Evolutionary conservation across 306 rosid species (phyloP).

Genomic region (Carpinus fangiana): DNA sequence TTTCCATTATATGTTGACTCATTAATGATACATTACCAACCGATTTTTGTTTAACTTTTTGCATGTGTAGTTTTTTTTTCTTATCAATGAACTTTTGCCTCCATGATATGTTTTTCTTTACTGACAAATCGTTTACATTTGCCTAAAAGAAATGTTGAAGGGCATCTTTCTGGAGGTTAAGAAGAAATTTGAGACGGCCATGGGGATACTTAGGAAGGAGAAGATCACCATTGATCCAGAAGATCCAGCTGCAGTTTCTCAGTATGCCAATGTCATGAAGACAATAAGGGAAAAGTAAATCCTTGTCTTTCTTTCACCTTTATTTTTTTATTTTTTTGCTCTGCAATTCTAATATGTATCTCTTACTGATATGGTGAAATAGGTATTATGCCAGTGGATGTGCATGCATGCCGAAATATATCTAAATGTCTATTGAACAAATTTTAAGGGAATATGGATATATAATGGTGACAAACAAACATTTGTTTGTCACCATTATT

Average conservation of each 20-base stretch:
- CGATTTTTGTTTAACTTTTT: neutral
- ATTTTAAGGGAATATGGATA: neutral
- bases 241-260: constrained; percentile 86
- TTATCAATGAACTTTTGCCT: neutral
- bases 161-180: constrained; percentile 75
- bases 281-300: constrained; percentile 80
- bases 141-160: constrained; percentile 79
- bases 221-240: constrained; percentile 91
- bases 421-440: neutral
- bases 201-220: constrained; percentile 72
- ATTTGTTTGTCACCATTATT: neutral
- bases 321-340: constrained; percentile 5
- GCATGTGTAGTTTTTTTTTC: neutral
- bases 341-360: constrained; percentile 4
- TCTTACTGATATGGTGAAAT: constrained; percentile 1
- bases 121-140: constrained; percentile 29
- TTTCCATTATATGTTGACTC: neutral
- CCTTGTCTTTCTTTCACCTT: constrained; percentile 24
- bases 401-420: neutral
- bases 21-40: neutral
- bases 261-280: constrained; percentile 85
- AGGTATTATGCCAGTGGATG: constrained; percentile 13
- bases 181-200: constrained; percentile 75
- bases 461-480: neutral
- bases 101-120: constrained; percentile 3